A percentile compares a stretch with the other conserved stretches of the same genome.
phyloP scores from a whole-genome alignment of 495 filamentous ascomycete genomes.

The Tuber indicum region DNA sequence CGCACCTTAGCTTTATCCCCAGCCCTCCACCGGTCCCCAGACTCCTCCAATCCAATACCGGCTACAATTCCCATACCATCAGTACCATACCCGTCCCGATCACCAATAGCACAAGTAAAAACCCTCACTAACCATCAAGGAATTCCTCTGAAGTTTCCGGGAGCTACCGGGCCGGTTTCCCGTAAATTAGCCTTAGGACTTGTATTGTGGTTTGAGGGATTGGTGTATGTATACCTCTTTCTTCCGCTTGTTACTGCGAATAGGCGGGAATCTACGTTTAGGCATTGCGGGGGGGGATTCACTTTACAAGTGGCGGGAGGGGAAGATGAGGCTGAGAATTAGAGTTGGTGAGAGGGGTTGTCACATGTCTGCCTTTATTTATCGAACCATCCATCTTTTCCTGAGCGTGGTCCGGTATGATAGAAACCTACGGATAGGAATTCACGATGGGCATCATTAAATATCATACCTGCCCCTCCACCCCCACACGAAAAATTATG shows the following conservation, averaged over 20 bases:
- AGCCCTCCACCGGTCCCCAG: constrained; percentile 38
- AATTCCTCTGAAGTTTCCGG: constrained; percentile 38
- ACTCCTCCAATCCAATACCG: constrained; percentile 36
- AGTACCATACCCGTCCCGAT: neutral
- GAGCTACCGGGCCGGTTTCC: constrained; percentile 7
- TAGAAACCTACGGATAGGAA: neutral
- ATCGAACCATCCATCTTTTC: too few species aligned
- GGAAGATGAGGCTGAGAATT: constrained; percentile 20
- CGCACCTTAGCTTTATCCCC: constrained; percentile 37
- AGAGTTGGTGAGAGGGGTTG: constrained; percentile 13
- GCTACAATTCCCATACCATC: constrained; percentile 7
- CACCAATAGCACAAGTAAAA: neutral
- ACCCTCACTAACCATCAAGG: constrained; percentile 22
- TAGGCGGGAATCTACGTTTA: constrained; percentile 20
- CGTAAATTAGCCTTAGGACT: neutral
- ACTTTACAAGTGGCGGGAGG: constrained; percentile 4
- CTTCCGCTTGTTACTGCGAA: constrained; percentile 24
- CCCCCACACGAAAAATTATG: neutral
- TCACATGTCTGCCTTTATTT: neutral
- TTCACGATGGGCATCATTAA: neutral
- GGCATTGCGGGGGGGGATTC: constrained; percentile 13
- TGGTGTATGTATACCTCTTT: constrained; percentile 19
- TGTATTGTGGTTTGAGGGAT: neutral
- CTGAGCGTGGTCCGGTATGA: neutral
- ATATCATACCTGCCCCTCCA: neutral